Base-by-base conservation (phyloP, 108 stramenopile genomes). In the Pseudonitzschia delicatissima region DNA sequence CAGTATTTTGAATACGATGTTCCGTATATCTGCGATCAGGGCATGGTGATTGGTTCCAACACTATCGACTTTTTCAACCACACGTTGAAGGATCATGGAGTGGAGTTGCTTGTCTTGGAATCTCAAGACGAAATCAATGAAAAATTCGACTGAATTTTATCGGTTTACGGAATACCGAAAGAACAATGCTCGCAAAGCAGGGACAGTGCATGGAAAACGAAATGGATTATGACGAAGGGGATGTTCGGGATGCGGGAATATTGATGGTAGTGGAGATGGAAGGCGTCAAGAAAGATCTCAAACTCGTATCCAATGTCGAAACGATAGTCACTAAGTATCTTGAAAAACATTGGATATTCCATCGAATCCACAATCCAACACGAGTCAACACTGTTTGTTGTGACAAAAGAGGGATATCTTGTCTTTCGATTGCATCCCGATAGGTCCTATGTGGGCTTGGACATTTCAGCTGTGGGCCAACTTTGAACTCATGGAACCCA, bases 231-330 rank as follows among this genome's bases (percentile, higher is more conserved):
- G 66, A 62, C 42, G 34, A 48, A 28, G 58, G 21, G 11, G 85
- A 78, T 6, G 72, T 60, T 8, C 62, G 52, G 25, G 64, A 78
- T 37, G 77, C 82, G 42, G 87, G 87, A 49, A 68, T 86, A 34
- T 62, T 82, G 32, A 72, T 84, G 69, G 76, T 86, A 17, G 66
- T 84, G 11, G 85, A 86, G 50, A 81, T 57, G 9, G 85, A 89
- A 37, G 48, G 58, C 25, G 21, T 67, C 4, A 52, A 59, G 20
- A 47, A 37, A 17, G 57, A 40, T 47, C 27, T 42, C 13, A 42
- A 11, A 42, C 40, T 15, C 15, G 15, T 42, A 42, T 68, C 68
- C 15, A 60, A 12, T 39, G 49, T 21, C 27, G 26, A 64, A n/a
- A 26, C 27, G 23, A 2, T 62, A 25, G 35, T 51, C 49, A 44